A percentile compares a stretch with the other conserved stretches of the same genome.
phyloP scores from a whole-genome alignment of 2,329 filamentous ascomycete species.

The Podosphaera leucotricha region DNA sequence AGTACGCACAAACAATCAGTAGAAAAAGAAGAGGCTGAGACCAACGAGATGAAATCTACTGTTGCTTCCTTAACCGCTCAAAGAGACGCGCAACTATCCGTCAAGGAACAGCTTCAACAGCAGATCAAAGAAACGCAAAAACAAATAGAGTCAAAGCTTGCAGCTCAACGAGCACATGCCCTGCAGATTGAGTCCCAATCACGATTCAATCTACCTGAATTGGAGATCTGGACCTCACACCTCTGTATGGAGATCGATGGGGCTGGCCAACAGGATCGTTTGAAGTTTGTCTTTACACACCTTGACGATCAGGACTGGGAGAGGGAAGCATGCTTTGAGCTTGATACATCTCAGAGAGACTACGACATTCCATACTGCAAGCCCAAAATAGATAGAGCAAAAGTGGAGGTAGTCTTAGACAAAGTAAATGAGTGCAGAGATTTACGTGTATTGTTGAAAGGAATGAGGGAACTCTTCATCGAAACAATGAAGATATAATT shows the following conservation, averaged over 20 bases:
- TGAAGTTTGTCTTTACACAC: constrained; percentile 79
- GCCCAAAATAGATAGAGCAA: constrained; percentile 61
- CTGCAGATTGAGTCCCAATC: constrained; percentile 61
- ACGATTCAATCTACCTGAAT: constrained; percentile 73
- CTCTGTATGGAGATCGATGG: constrained; percentile 78
- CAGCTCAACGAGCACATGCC: constrained; percentile 49
- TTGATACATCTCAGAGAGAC: constrained; percentile 57
- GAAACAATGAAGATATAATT: constrained; percentile 38
- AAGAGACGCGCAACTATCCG: constrained; percentile 33
- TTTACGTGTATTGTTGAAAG: constrained; percentile 48
- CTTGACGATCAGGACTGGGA: constrained; percentile 74
- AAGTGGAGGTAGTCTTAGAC: constrained; percentile 54
- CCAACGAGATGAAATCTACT: constrained; percentile 44
- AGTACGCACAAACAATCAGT: constrained; percentile 48
- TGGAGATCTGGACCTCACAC: constrained; percentile 89
- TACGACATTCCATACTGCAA: constrained; percentile 65
- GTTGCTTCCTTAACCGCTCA: constrained; percentile 34
- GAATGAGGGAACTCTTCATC: constrained; percentile 59
- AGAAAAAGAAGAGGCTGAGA: constrained; percentile 56
- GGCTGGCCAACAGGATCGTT: constrained; percentile 55
- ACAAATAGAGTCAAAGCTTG: constrained; percentile 43
- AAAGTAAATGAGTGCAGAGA: constrained; percentile 61
- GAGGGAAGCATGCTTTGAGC: constrained; percentile 78
- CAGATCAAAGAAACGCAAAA: constrained; percentile 45
- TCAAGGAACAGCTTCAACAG: constrained; percentile 30